Evolutionary conservation across 1,284 basidiomycete genomes (phyloP).

Genomic region (Hypsizygus ulmarius): DNA sequence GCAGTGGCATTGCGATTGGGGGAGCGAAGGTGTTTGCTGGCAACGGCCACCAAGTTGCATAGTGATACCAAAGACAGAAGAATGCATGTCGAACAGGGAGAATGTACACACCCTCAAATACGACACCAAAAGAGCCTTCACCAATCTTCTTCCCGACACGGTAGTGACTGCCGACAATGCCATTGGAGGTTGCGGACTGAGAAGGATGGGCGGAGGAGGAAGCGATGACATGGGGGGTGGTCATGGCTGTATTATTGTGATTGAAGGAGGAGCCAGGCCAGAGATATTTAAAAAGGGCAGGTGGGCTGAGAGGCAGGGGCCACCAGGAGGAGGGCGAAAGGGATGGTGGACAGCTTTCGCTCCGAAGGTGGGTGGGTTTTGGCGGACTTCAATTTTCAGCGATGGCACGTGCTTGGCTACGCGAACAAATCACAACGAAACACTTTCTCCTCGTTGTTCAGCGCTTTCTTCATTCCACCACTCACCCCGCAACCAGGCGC

Average conservation of each 20-base stretch:
- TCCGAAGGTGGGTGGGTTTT: conserved; percentile 5
- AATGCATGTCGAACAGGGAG: background rate
- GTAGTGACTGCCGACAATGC: conserved; percentile 74
- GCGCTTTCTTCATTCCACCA: background rate
- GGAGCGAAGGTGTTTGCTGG: conserved; percentile 6
- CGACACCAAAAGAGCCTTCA: conserved; percentile 82
- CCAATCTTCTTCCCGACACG: conserved; percentile 86
- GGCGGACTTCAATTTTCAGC: conserved; percentile 24
- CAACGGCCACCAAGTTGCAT: conserved; percentile 1
- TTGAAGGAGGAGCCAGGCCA: conserved; percentile 21
- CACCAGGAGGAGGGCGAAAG: conserved; percentile 16
- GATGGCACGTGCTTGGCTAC: conserved; percentile 13
- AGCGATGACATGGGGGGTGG: conserved; percentile 74
- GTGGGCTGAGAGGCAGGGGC: conserved; percentile 16
- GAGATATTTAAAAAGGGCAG: conserved; percentile 12
- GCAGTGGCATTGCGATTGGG: too few species aligned
- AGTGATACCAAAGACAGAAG: background rate
- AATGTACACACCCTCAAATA: conserved; percentile 66
- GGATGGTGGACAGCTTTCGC: conserved; percentile 1
- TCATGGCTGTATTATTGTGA: conserved; percentile 40
- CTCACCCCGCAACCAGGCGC: background rate
- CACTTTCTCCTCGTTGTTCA: background rate
- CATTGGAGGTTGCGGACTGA: conserved; percentile 58
- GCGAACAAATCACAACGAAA: conserved; percentile 4
- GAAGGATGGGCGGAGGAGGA: conserved; percentile 64